These are phyloP conservation scores for Apiospora pterosperma DNA, from an alignment of 2,329 filamentous ascomycete genomes.

Conservation along the genomic window DNA sequence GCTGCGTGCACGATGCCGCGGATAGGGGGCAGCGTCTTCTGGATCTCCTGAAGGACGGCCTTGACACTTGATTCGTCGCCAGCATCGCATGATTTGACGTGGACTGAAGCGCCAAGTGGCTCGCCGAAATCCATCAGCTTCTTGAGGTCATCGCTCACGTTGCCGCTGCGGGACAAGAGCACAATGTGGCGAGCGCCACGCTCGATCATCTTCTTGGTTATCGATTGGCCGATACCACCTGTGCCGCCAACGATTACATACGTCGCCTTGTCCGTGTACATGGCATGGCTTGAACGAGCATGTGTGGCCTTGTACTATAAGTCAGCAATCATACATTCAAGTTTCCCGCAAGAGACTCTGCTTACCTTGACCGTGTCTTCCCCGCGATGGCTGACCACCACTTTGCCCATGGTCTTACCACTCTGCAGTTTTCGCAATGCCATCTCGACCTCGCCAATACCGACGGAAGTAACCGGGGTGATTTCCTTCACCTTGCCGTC, in stretches of 20 bases:
- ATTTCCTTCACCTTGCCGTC: slow-evolving; percentile 26
- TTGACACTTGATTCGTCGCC: slow-evolving; percentile 17
- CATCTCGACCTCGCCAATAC: slow-evolving; percentile 9
- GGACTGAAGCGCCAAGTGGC: slow-evolving; percentile 16
- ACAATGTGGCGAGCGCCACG: slow-evolving; percentile 46
- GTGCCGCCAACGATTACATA: slow-evolving; percentile 51
- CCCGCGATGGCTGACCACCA: slow-evolving; percentile 37
- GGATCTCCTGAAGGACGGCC: slow-evolving; percentile 18
- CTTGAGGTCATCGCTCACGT: slow-evolving; percentile 33
- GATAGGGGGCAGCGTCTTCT: slow-evolving; percentile 21
- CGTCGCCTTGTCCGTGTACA: slow-evolving; percentile 29
- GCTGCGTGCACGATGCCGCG: slow-evolving; percentile 28
- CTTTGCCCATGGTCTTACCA: slow-evolving; percentile 36
- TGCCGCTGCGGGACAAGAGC: slow-evolving; percentile 38
- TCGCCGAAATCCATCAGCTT: slow-evolving; percentile 36
- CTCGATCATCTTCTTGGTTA: slow-evolving; percentile 45
- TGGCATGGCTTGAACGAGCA: slow-evolving; percentile 8
- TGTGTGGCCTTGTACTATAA: neutral
- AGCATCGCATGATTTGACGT: slow-evolving; percentile 25
- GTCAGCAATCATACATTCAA: neutral
- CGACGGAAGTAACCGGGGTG: slow-evolving; percentile 28
- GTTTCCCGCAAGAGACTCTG: neutral
- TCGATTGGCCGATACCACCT: slow-evolving; percentile 47
- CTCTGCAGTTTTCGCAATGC: neutral
- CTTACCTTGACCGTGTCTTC: slow-evolving; percentile 15